These are phyloP conservation scores for Curvularia eragrostidis DNA, from an alignment of 2,329 filamentous ascomycete genomes.

Conservation along the genomic window DNA sequence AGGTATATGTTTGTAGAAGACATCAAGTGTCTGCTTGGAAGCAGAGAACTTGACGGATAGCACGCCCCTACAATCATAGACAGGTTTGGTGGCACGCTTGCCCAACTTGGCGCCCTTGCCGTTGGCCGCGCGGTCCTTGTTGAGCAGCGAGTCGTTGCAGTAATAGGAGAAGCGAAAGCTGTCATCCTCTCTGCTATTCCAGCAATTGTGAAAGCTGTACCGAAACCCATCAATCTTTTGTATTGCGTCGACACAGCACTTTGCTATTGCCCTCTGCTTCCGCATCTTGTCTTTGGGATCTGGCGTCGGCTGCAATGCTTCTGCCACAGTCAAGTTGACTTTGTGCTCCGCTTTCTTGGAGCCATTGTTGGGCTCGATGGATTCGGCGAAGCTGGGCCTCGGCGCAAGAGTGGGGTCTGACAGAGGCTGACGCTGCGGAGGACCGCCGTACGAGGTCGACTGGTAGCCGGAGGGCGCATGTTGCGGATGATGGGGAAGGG, in stretches of 20 bases:
- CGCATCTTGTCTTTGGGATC: slow-evolving; percentile 53
- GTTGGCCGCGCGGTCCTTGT: slow-evolving; percentile 58
- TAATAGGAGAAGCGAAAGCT: slow-evolving; percentile 57
- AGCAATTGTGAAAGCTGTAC: slow-evolving; percentile 60
- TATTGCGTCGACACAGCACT: slow-evolving; percentile 54
- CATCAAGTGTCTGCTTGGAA: slow-evolving; percentile 50
- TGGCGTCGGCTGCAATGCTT: slow-evolving; percentile 43
- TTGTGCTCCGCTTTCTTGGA: slow-evolving; percentile 31
- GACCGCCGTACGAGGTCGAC: slow-evolving; percentile 34
- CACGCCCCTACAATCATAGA: slow-evolving; percentile 58
- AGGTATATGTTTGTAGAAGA: slow-evolving; percentile 57
- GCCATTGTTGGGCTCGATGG: slow-evolving; percentile 12
- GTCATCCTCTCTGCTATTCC: slow-evolving; percentile 56
- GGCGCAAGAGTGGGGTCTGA: slow-evolving; percentile 37
- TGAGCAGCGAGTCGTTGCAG: slow-evolving; percentile 59
- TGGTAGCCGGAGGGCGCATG: slow-evolving; percentile 41
- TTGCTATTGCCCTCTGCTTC: slow-evolving; percentile 56
- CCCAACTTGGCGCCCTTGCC: slow-evolving; percentile 50
- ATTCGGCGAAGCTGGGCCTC: slow-evolving; percentile 26
- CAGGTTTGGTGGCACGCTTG: slow-evolving; percentile 52
- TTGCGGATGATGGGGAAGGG: slow-evolving; percentile 20
- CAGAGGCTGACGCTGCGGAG: slow-evolving; percentile 33
- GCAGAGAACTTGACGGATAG: slow-evolving; percentile 58
- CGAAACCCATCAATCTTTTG: slow-evolving; percentile 56
- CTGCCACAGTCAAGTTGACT: slow-evolving; percentile 44